Conservation (phyloP, 495 filamentous ascomycete species). For the Aspergillus egyptiacus region DNA sequence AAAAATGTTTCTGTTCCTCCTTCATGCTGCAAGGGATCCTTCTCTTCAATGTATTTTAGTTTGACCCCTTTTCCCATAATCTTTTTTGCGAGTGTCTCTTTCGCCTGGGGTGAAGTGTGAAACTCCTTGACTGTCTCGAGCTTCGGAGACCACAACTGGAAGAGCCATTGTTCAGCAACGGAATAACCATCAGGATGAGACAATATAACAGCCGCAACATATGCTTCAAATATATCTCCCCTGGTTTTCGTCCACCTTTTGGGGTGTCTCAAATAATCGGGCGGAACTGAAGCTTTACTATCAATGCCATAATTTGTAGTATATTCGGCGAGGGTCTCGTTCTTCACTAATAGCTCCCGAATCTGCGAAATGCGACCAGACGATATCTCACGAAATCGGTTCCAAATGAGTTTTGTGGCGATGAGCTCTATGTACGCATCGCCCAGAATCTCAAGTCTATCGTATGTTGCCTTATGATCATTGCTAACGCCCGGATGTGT, state of each 20-base stretch:
- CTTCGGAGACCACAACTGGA: conserved; percentile 57
- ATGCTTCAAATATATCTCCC: conserved; percentile 85
- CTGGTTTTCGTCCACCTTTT: conserved; percentile 61
- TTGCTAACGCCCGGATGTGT: conserved; percentile 53
- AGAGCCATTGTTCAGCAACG: conserved; percentile 61
- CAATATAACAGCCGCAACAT: conserved; percentile 70
- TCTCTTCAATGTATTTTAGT: conserved; percentile 59
- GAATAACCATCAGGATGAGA: conserved; percentile 57
- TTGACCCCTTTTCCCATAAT: conserved; percentile 56
- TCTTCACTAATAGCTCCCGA: conserved; percentile 67
- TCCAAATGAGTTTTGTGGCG: conserved; percentile 57
- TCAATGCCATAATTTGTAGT: conserved; percentile 62
- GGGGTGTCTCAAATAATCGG: conserved; percentile 29
- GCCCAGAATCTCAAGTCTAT: conserved; percentile 68
- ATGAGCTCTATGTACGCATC: conserved; percentile 70
- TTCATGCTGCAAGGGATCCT: conserved; percentile 45
- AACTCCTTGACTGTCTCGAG: conserved; percentile 34
- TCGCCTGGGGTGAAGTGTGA: conserved; percentile 35
- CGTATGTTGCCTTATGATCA: conserved; percentile 45
- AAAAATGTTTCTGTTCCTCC: conserved; percentile 56
- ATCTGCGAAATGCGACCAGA: conserved; percentile 59
- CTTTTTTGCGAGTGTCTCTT: conserved; percentile 49
- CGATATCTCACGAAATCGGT: conserved; percentile 52
- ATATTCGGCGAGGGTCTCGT: conserved; percentile 64
- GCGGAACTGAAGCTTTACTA: conserved; percentile 49